A percentile compares a stretch with the other conserved stretches of the same genome.
phyloP scores from a whole-genome alignment of 2,329 filamentous ascomycete genomes.

The Neocatenulostroma microsporum region DNA sequence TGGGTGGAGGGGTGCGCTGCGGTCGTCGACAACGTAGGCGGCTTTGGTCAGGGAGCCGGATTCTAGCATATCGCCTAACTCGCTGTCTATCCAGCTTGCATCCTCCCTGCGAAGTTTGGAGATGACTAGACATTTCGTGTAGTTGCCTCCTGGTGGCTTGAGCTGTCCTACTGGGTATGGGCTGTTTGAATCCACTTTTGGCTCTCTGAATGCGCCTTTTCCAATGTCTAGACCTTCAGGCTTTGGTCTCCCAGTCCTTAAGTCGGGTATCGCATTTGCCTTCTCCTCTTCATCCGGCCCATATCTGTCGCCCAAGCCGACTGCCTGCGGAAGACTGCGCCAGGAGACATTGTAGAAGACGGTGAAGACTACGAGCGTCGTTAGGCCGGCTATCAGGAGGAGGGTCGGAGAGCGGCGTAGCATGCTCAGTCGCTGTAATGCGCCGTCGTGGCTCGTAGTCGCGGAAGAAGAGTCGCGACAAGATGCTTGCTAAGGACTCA shows the following conservation, averaged over 20 bases:
- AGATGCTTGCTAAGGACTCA: no score
- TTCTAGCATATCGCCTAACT: slow-evolving; percentile 39
- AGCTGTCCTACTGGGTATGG: slow-evolving; percentile 27
- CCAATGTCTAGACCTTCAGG: slow-evolving; percentile 8
- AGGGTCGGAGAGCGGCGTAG: no score
- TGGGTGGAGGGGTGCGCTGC: slow-evolving; percentile 39
- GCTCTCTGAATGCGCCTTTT: slow-evolving; percentile 17
- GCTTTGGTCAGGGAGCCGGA: slow-evolving; percentile 32
- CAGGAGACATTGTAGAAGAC: slow-evolving; percentile 33
- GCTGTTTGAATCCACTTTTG: slow-evolving; percentile 19
- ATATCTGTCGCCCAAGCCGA: slow-evolving; percentile 33
- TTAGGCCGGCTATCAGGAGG: no score
- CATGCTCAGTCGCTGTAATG: no score
- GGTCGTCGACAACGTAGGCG: slow-evolving; percentile 48
- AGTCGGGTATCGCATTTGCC: slow-evolving; percentile 19
- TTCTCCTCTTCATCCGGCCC: slow-evolving; percentile 20
- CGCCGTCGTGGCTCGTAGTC: no score
- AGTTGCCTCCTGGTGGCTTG: slow-evolving; percentile 42
- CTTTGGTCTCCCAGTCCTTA: slow-evolving; percentile 11
- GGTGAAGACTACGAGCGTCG: no score
- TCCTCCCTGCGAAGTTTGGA: slow-evolving; percentile 47
- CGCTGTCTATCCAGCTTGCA: slow-evolving; percentile 46
- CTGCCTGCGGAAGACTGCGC: slow-evolving; percentile 32
- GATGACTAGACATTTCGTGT: slow-evolving; percentile 49
- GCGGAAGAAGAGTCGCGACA: no score